Conservation (phyloP, 371 early-diverging fungal genomes). For the Mucor racemosus region DNA sequence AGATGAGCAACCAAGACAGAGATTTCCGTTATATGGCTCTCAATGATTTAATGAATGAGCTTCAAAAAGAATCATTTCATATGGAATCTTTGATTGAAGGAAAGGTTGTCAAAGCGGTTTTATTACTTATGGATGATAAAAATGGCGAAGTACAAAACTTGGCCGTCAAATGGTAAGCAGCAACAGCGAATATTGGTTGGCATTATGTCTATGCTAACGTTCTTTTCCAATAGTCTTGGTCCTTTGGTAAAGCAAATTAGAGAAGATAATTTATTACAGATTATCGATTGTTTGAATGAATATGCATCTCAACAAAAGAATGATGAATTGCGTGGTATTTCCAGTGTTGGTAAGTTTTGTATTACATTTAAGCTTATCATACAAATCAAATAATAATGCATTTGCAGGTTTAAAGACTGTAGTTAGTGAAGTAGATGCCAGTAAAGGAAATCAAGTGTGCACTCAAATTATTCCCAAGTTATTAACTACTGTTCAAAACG, state of each 20-base stretch:
- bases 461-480: conserved; percentile 68
- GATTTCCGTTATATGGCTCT: conserved; percentile 96
- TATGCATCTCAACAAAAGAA: conserved; percentile 57
- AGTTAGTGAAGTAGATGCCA: conserved; percentile 63
- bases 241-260: conserved; percentile 78
- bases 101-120: conserved; percentile 70
- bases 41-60: conserved; percentile 82
- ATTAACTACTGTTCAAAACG: conserved; percentile 60
- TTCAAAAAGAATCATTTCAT: conserved; percentile 61
- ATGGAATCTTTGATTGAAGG: conserved; percentile 72
- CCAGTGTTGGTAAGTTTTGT: conserved; percentile 67
- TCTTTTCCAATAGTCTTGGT: conserved; percentile 59
- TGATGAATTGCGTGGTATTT: conserved; percentile 77
- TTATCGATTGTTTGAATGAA: conserved; percentile 71
- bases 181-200: not conserved
- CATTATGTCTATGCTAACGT: not conserved
- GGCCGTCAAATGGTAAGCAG: conserved; percentile 83
- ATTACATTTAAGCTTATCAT: not conserved
- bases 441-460: conserved; percentile 59
- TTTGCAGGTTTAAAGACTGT: conserved; percentile 78
- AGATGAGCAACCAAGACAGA: conserved; percentile 81
- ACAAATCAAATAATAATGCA: too few relatives aligned
- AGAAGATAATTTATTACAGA: conserved; percentile 67
- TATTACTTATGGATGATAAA: conserved; percentile 80
- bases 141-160: conserved; percentile 94